Percentiles rank a stretch among this genome's conserved stretches.
phyloP scores from a whole-genome alignment of 768 basidiomycete species.

The Leccinellum albellum region DNA sequence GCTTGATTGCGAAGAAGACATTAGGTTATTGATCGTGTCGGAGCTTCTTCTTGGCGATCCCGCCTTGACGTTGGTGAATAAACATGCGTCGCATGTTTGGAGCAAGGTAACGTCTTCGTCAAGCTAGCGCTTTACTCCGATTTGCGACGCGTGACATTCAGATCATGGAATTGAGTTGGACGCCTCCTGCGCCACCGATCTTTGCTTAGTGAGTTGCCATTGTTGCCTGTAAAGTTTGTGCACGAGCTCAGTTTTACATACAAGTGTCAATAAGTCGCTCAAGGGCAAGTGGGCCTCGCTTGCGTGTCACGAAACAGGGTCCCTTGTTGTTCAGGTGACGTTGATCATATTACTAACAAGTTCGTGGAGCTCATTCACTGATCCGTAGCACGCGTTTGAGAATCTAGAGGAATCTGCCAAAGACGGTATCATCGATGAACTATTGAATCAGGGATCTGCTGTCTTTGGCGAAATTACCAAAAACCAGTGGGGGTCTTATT shows the following conservation, averaged over 20 bases:
- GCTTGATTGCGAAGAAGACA: constrained; percentile 86
- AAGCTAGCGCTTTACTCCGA: not conserved
- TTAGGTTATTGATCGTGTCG: constrained; percentile 76
- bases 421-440: constrained; percentile 78
- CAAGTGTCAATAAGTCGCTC: constrained; percentile 80
- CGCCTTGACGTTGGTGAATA: constrained; percentile 82
- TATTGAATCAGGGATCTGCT: constrained; percentile 66
- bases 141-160: constrained; percentile 26
- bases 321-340: constrained; percentile 77
- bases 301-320: constrained; percentile 88
- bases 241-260: constrained; percentile 2
- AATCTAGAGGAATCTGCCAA: constrained; percentile 81
- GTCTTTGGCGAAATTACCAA: constrained; percentile 76
- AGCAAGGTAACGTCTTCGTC: constrained; percentile 56
- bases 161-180: constrained; percentile 92
- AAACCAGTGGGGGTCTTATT: constrained; percentile 89
- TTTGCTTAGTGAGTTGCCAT: constrained; percentile 66
- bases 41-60: constrained; percentile 83
- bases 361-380: constrained; percentile 9
- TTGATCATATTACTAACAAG: not conserved
- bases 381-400: constrained; percentile 71
- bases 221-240: not conserved
- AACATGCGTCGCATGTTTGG: constrained; percentile 91
- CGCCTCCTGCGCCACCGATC: constrained; percentile 81
- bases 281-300: constrained; percentile 88